Percentiles rank a stretch among this genome's conserved stretches.
Evolutionary conservation across 345 rosid genomes (phyloP).

Genomic region (Eutrema heterophyllum): DNA sequence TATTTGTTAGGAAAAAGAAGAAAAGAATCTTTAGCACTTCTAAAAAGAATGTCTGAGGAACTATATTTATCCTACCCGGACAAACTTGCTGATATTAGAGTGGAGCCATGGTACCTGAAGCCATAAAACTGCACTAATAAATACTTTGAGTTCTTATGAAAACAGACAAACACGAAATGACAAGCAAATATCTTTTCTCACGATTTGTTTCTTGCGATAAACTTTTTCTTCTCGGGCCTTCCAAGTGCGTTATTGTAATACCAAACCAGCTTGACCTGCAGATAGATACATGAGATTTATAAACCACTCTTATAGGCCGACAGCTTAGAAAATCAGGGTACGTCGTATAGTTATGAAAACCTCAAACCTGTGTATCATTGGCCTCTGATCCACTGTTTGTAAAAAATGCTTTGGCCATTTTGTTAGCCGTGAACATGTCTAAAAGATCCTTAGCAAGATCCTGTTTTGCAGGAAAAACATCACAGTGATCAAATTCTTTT

Average conservation of each 20-base stretch:
- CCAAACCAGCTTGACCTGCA: conserved; percentile 90
- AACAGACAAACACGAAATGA: neutral
- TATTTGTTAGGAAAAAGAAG: neutral
- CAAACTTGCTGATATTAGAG: conserved; percentile 87
- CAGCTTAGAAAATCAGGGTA: neutral
- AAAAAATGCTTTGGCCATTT: conserved; percentile 89
- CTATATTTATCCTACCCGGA: conserved; percentile 55
- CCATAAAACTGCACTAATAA: conserved; percentile 17
- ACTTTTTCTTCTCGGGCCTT: conserved; percentile 75
- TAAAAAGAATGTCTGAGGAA: neutral
- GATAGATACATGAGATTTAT: neutral
- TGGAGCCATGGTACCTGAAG: conserved; percentile 89
- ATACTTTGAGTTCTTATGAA: neutral
- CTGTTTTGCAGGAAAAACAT: conserved; percentile 37
- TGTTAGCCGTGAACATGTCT: conserved; percentile 70
- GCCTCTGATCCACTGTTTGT: conserved; percentile 98
- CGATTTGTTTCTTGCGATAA: conserved; percentile 75
- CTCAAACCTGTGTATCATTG: conserved; percentile 92
- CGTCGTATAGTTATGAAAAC: conserved; percentile 24
- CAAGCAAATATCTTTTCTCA: conserved; percentile 15
- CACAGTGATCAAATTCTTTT: conserved; percentile 3
- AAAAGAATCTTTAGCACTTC: neutral
- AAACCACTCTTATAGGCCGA: neutral
- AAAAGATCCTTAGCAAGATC: conserved; percentile 92
- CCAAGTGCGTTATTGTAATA: conserved; percentile 88